A percentile compares a stretch with the other conserved stretches of the same genome.
Evolutionary conservation across 2,329 filamentous ascomycete genomes (phyloP).

Genomic region (Talaromyces piceae): DNA sequence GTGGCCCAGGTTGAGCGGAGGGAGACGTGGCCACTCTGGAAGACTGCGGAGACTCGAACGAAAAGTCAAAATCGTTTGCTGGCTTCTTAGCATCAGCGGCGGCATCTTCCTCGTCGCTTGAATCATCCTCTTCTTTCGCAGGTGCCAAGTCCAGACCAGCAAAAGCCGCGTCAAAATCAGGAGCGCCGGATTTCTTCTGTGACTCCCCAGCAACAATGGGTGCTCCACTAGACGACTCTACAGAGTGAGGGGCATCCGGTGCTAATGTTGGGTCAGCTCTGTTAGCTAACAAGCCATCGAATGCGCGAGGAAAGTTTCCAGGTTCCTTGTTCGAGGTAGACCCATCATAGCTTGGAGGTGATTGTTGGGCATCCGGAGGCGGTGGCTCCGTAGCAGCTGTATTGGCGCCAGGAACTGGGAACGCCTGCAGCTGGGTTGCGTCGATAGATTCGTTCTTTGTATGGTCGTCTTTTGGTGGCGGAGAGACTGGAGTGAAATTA

Average conservation of each 20-base stretch:
- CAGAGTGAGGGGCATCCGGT: constrained; percentile 33
- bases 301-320: constrained; percentile 29
- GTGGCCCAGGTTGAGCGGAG: constrained; percentile 12
- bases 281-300: constrained; percentile 33
- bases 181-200: constrained; percentile 26
- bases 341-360: constrained; percentile 42
- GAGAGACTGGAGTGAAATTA: constrained; percentile 67
- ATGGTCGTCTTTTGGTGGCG: constrained; percentile 24
- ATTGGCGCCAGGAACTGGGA: constrained; percentile 34
- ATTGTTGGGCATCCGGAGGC: constrained; percentile 50
- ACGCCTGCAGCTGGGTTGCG: constrained; percentile 30
- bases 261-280: constrained; percentile 32
- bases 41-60: constrained; percentile 35
- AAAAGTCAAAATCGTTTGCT: constrained; percentile 35
- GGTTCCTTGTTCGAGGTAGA: constrained; percentile 18
- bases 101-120: constrained; percentile 50
- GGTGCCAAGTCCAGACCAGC: constrained; percentile 38
- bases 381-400: constrained; percentile 33
- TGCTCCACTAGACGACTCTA: constrained; percentile 29
- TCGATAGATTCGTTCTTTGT: constrained; percentile 27
- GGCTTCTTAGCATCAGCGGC: constrained; percentile 24
- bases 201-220: constrained; percentile 31
- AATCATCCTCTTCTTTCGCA: constrained; percentile 39
- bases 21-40: constrained; percentile 17
- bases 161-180: constrained; percentile 43